Evolutionary conservation across 1,284 basidiomycete genomes (phyloP), one percentile per base, ranked within the genome.

Genomic region (Cutaneotrichosporon cutaneum): DNA sequence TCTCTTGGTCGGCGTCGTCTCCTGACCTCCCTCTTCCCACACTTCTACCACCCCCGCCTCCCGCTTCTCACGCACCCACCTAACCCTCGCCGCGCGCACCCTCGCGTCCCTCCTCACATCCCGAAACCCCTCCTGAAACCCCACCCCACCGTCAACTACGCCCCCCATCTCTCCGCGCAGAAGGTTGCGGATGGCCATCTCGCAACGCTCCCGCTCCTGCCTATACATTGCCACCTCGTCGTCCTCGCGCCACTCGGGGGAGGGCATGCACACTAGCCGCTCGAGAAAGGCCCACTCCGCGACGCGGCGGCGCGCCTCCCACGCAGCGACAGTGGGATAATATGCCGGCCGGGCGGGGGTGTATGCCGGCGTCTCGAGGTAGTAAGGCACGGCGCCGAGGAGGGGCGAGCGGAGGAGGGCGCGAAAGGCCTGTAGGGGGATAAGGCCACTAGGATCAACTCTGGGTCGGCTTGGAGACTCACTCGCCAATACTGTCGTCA

Each of bases 311-410:
- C 33, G 33, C 10, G 35, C 4, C 51, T 62, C 58, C n/a, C 21
- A 6, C 22, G n/a, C 30, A 2, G 21, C 33, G 2, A 55, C 36
- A 13, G n/a, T 18, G n/a, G 45, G 16, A 22, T 33, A 11, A 4
- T 48, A 10, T 1, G 16, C 10, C 4, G 62, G 50, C 2, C 60
- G 50, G 0, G 44, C 32, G 7, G 30, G 36, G 13, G 14, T 33
- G 55, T 60, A 54, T 9, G 36, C 27, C 8, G 61, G 60, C 11
- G 61, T 66, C 44, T 66, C 64, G 27, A 66, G 61, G 48, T 54
- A 63, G 36, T 56, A 63, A 4, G 64, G 64, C 22, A 65, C 52
- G 33, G 45, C 26, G 32, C 56, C 54, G 30, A 62, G 58, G n/a
- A 58, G 22, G 2, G 42, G 61, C 2, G 44, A 14, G 24, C 58